phyloP scores from a whole-genome alignment of 305 asterid species.

The Rubia peregrina region DNA sequence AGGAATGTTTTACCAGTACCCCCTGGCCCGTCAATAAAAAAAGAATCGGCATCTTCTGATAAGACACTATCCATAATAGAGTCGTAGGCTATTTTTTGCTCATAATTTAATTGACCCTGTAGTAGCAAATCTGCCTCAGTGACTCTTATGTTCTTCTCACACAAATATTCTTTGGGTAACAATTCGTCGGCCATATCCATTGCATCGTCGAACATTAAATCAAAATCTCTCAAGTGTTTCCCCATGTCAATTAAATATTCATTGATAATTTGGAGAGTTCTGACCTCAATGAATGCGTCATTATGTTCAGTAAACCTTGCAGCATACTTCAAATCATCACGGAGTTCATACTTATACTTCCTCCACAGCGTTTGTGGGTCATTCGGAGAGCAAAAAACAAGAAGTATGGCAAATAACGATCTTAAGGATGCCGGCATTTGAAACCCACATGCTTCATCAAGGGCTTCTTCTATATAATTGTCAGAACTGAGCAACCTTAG shows the following conservation, averaged over 20 bases:
- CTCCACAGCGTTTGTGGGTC: neutral
- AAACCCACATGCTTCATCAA: neutral
- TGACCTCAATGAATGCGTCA: neutral
- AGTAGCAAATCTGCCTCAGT: neutral
- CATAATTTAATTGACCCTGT: neutral
- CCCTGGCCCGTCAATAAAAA: neutral
- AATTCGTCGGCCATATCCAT: too few species aligned
- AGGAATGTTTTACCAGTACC: neutral
- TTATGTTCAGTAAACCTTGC: too few species aligned
- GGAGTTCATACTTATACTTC: neutral
- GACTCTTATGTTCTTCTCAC: neutral
- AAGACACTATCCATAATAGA: neutral
- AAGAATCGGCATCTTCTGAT: neutral
- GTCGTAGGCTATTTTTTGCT: neutral
- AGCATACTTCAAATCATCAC: neutral
- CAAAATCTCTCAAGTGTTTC: neutral
- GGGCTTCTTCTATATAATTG: neutral
- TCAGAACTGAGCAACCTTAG: neutral
- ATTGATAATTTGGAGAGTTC: neutral
- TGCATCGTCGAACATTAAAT: neutral
- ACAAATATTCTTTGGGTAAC: neutral
- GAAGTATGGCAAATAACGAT: neutral
- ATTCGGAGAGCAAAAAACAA: neutral
- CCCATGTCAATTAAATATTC: neutral
- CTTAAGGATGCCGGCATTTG: neutral